Evolutionary conservation across 2,329 filamentous ascomycete genomes (phyloP), one percentile per base, ranked within the genome.

Genomic region (Pestalotiopsis sp.): DNA sequence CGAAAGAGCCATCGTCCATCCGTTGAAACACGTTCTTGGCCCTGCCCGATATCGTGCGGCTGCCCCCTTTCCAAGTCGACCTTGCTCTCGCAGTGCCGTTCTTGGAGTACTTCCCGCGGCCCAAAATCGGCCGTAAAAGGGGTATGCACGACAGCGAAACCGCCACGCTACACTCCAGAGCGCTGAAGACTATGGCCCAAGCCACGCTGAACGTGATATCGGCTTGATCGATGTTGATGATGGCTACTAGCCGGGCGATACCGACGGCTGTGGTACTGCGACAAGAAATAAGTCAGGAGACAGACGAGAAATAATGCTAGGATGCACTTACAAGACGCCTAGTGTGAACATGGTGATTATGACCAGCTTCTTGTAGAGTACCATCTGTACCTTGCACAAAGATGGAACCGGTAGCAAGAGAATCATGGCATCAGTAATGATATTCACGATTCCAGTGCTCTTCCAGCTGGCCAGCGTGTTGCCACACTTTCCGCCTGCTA

Each of bases 101-200:
- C 56, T 59, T 31, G 1, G 56, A 59, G 9, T 59, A 59, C 27
- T 13, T 59, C 13, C 56, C 56, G 56, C 56, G 56, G 56, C 27
- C 27, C 20, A 68, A 17, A 4, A 68, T 27, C n/a, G 66, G 66
- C 11, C 66, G 66, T 49, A 68, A 36, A 9, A 68, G 39, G 12
- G 66, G 66, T 17, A 68, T 41, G 20, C 66, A 68, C 20, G 66
- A 59, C 13, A 68, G 60, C 27, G 60, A 57, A 27, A 68, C 61
- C 14, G 66, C 66, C 38, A 63, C 41, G 20, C 25, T 39, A 12
- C 59, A 60, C 23, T 68, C 60, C 39, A 68, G 59, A 23, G 49
- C 66, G 39, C 59, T 64, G n/a, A 52, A 68, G 14, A 68, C 39
- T 17, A 36, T 38, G 2, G 66, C 13, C n/a, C 31, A n/a, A 9